Evolutionary conservation across 148 eudicot genomes (phyloP).

Genomic region (Spergularia bocconei): DNA sequence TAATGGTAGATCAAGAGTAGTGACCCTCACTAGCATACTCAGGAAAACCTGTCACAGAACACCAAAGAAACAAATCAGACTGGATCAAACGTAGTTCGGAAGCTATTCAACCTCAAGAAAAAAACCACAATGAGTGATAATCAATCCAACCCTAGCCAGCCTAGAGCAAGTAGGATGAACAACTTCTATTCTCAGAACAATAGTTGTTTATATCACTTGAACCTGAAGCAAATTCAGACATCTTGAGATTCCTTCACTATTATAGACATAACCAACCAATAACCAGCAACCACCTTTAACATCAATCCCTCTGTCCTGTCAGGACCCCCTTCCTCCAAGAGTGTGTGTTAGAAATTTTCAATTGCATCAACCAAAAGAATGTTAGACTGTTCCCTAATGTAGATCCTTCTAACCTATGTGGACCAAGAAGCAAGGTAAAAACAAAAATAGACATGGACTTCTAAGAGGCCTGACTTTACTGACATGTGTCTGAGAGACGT

Average conservation of each 20-base stretch:
- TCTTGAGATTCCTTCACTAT: not conserved
- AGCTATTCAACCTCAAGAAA: constrained; percentile 3
- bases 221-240: not conserved
- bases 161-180: not conserved
- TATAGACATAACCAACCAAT: not conserved
- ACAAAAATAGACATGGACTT: not conserved
- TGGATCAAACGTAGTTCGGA: not conserved
- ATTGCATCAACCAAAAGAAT: constrained; percentile 1
- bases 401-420: not conserved
- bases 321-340: not conserved
- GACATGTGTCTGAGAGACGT: too few relatives aligned
- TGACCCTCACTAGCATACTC: constrained; percentile 85
- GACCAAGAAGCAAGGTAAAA: not conserved
- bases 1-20: constrained; percentile 86
- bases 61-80: constrained; percentile 3
- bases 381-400: not conserved
- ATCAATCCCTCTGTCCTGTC: not conserved
- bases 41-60: constrained; percentile 74
- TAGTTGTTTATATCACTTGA: not conserved
- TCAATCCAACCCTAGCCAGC: not conserved
- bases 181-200: not conserved
- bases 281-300: not conserved
- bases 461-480: not conserved
- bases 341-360: not conserved
- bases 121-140: not conserved